Conservation (phyloP, 495 filamentous ascomycete species). For the Annulohypoxylon nitens region DNA sequence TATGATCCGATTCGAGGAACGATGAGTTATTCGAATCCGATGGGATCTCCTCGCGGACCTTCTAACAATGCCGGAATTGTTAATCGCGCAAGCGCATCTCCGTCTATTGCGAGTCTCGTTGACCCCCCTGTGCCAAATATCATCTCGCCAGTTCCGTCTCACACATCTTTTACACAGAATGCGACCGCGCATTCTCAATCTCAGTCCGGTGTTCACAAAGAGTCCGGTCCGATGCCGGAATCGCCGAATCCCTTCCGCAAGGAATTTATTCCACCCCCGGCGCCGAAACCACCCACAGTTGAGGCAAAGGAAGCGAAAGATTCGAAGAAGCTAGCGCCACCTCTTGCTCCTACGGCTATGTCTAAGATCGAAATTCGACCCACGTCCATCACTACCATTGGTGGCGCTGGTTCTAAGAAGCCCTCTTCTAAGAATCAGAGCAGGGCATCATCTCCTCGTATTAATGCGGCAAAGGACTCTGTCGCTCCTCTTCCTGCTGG, state of each 20-base stretch:
- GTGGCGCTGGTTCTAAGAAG: conserved; percentile 52
- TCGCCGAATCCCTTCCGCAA: conserved; percentile 52
- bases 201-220: conserved; percentile 40
- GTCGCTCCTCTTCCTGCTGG: conserved; percentile 55
- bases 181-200: conserved; percentile 42
- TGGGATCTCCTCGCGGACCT: conserved; percentile 68
- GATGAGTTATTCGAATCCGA: conserved; percentile 66
- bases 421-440: conserved; percentile 58
- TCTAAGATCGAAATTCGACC: conserved; percentile 55
- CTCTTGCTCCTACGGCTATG: conserved; percentile 44
- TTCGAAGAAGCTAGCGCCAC: conserved; percentile 52
- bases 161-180: conserved; percentile 57
- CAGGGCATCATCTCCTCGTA: conserved; percentile 56
- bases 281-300: conserved; percentile 52
- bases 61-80: conserved; percentile 54
- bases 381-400: conserved; percentile 57
- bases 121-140: conserved; percentile 73
- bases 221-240: conserved; percentile 46
- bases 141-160: conserved; percentile 61
- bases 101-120: conserved; percentile 89
- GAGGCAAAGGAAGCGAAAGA: conserved; percentile 51
- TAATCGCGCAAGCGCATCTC: conserved; percentile 85
- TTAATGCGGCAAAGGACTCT: conserved; percentile 56
- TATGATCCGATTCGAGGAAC: conserved; percentile 69
- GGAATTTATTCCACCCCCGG: conserved; percentile 51